phyloP scores from a whole-genome alignment of 2,329 filamentous ascomycete species.

The Epichloe sibirici region DNA sequence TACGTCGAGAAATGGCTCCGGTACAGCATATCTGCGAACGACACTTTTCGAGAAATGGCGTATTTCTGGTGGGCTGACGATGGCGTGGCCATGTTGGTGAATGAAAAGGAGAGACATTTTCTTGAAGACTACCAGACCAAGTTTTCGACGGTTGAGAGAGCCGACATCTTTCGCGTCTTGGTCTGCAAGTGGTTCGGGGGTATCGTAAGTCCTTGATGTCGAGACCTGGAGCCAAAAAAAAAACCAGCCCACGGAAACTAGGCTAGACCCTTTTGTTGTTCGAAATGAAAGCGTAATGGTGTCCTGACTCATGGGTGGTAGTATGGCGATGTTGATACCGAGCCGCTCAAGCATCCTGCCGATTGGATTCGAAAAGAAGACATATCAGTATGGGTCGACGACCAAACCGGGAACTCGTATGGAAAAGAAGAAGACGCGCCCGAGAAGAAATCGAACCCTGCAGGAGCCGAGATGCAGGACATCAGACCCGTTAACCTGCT shows the following conservation, averaged over 20 bases:
- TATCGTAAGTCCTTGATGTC: conserved; percentile 9
- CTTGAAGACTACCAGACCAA: conserved; percentile 7
- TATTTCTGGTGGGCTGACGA: conserved; percentile 15
- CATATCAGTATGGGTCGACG: conserved; percentile 11
- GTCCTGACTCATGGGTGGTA: not conserved
- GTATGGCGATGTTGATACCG: conserved; percentile 16
- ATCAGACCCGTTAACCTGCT: conserved; percentile 12
- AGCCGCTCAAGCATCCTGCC: conserved; percentile 12
- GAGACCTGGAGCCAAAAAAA: not conserved
- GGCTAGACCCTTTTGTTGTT: too few species aligned
- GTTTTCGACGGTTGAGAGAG: conserved; percentile 12
- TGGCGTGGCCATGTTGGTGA: conserved; percentile 10
- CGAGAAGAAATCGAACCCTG: not conserved
- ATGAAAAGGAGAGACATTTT: conserved; percentile 10
- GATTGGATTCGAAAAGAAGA: conserved; percentile 12
- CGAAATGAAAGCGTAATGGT: too few species aligned
- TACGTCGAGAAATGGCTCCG: conserved; percentile 14
- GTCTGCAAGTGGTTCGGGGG: conserved; percentile 14
- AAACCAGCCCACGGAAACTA: too few species aligned
- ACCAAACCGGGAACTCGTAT: conserved; percentile 9
- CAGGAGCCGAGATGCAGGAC: not conserved
- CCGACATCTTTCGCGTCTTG: conserved; percentile 14
- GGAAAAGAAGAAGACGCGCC: conserved; percentile 3
- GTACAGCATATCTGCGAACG: conserved; percentile 4
- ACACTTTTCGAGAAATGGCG: conserved; percentile 10